Evolutionary conservation across 2,329 filamentous ascomycete genomes (phyloP), one percentile per base, ranked within the genome.

Genomic region (Parasarocladium wereldwijsianum): DNA sequence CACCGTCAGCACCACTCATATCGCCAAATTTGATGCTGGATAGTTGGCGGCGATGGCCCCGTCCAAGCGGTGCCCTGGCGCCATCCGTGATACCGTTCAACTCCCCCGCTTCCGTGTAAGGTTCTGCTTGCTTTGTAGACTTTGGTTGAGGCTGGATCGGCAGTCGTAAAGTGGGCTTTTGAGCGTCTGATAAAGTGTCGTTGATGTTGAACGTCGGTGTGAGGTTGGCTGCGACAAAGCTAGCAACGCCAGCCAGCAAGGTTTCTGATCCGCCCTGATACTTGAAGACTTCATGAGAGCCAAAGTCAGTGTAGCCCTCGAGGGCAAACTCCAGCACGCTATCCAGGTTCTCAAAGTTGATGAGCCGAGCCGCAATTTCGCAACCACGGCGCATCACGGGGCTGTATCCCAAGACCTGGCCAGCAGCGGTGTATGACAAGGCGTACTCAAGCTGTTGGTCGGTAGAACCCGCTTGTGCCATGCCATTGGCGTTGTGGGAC

Each of bases 21-120:
- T 82, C 76, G n/a, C 78, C 78, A 42, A 84, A 84, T 36, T 73
- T 70, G 31, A 84, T 81, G 36, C 62, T 65, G 36, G 64, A 67
- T 8, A 79, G 55, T 16, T 72, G 66, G 22, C 52, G 51, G 29
- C 70, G 50, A 31, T 53, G 59, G 6, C 44, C 45, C 29, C 43
- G 49, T 26, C 48, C 49, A 14, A 54, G 40, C 22, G 52, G 50
- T 13, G 52, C 46, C 3, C 47, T 47, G 6, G 54, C 50, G 27
- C 13, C 16, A 4, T 50, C 56, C 34, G 49, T 47, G 20, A 55
- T 55, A 33, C 55, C 54, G 4, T 43, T 38, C 7, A 42, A 41
- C 12, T 40, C 26, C 1, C 37, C 29, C 23, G 33, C 22, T 18
- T 38, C 33, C 4, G 26, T n/a, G n/a, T n/a, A n/a, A n/a, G n/a